phyloP scores from a whole-genome alignment of 805 yeast species.

The Torulaspora franciscae region DNA sequence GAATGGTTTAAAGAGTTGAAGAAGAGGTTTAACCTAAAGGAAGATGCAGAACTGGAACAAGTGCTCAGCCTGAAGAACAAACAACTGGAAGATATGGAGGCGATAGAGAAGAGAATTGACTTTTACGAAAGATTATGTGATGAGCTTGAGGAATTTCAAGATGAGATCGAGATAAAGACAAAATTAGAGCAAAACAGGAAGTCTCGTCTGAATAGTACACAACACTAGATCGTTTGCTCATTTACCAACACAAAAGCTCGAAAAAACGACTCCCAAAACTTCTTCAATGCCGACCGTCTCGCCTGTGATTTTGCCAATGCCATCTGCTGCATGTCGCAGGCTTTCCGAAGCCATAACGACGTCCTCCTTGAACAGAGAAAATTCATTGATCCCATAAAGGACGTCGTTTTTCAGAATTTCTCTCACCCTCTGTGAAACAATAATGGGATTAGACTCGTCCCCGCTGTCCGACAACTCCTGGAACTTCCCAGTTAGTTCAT shows the following conservation, averaged over 20 bases:
- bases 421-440: conserved; percentile 68
- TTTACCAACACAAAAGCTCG: conserved; percentile 92
- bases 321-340: conserved; percentile 66
- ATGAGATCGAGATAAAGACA: conserved; percentile 47
- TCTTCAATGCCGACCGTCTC: conserved; percentile 86
- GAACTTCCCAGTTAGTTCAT: conserved; percentile 43
- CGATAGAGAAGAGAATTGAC: conserved; percentile 36
- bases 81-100: conserved; percentile 21
- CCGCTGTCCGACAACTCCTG: conserved; percentile 43
- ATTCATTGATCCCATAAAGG: conserved; percentile 65
- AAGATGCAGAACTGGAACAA: conserved; percentile 24
- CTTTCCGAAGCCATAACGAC: conserved; percentile 78
- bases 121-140: conserved; percentile 44
- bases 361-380: conserved; percentile 52
- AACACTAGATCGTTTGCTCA: conserved; percentile 30
- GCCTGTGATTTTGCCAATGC: conserved; percentile 91
- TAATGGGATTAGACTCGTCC: conserved; percentile 57
- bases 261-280: conserved; percentile 82
- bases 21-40: conserved; percentile 19
- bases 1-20: conserved; percentile 23
- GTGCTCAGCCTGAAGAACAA: conserved; percentile 32
- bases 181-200: conserved; percentile 23
- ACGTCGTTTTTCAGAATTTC: conserved; percentile 76
- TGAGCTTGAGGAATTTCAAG: conserved; percentile 60
- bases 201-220: conserved; percentile 7